Conservation (phyloP, 345 rosid species). For the Eucalyptus victrix region DNA sequence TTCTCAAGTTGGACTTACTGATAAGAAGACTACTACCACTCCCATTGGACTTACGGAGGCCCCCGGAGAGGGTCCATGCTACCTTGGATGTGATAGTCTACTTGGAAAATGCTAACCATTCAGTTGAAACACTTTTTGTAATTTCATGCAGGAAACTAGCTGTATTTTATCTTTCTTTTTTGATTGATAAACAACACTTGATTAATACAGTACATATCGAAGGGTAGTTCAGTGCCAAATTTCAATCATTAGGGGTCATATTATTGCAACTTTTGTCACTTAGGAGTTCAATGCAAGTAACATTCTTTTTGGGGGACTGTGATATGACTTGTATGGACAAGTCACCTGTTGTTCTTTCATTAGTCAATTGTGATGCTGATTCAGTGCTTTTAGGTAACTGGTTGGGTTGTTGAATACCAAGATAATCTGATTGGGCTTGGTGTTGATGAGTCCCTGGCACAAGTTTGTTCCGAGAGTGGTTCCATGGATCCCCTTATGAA, state of each 20-base stretch:
- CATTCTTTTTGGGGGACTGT: not conserved
- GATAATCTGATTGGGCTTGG: slow-evolving; percentile 95
- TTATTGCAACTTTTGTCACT: not conserved
- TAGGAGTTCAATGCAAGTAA: not conserved
- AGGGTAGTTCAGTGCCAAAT: not conserved
- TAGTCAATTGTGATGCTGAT: slow-evolving; percentile 2
- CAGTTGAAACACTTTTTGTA: not conserved
- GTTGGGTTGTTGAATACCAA: slow-evolving; percentile 99
- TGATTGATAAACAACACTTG: not conserved
- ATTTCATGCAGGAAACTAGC: not conserved
- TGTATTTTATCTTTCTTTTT: not conserved
- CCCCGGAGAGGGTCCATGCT: no score
- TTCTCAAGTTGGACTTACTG: no score
- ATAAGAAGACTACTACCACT: no score
- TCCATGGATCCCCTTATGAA: slow-evolving; percentile 99
- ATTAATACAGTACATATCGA: not conserved
- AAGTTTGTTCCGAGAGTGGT: slow-evolving; percentile 99
- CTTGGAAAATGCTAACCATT: not conserved
- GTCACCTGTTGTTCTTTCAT: not conserved
- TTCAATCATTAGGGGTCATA: not conserved
- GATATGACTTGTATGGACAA: not conserved
- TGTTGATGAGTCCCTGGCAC: slow-evolving; percentile 97
- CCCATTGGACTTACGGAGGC: no score
- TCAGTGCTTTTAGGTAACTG: slow-evolving; percentile 62
- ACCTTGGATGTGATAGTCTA: not conserved